Conservation (phyloP, 2,329 filamentous ascomycete species). For the Madurella fahalii region DNA sequence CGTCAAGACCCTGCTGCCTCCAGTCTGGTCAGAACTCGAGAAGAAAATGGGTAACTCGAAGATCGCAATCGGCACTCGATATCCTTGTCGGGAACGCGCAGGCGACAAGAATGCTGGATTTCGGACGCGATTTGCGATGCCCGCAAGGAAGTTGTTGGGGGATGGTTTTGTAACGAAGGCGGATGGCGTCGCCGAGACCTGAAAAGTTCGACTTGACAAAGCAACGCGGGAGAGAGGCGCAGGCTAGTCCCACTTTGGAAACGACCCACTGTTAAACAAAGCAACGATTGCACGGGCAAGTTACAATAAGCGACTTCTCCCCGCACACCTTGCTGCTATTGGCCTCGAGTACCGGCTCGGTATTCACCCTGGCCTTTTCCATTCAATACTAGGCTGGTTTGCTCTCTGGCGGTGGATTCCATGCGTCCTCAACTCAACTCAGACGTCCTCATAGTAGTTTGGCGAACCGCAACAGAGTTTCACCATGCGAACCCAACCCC, state of each 20-base stretch:
- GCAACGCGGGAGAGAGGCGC: conserved; percentile 17
- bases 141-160: conserved; percentile 39
- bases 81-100: conserved; percentile 32
- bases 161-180: conserved; percentile 25
- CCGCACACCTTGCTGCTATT: not conserved
- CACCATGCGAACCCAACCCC: no score
- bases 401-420: no score
- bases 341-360: no score
- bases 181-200: conserved; percentile 19
- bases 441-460: no score
- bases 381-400: no score
- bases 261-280: conserved; percentile 18
- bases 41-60: conserved; percentile 32
- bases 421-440: no score
- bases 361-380: no score
- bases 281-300: not conserved
- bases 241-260: conserved; percentile 14
- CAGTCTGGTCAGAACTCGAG: conserved; percentile 42
- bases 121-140: conserved; percentile 52
- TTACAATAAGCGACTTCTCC: not conserved
- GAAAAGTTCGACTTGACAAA: conserved; percentile 28
- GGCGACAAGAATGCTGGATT: conserved; percentile 38
- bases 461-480: no score
- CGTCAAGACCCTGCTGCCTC: conserved; percentile 32
- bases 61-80: conserved; percentile 37